Evolutionary conservation across 176 grass and related monocot genomes (phyloP), one percentile per base, ranked within the genome.

Genomic region (Microstegium vimineum): DNA sequence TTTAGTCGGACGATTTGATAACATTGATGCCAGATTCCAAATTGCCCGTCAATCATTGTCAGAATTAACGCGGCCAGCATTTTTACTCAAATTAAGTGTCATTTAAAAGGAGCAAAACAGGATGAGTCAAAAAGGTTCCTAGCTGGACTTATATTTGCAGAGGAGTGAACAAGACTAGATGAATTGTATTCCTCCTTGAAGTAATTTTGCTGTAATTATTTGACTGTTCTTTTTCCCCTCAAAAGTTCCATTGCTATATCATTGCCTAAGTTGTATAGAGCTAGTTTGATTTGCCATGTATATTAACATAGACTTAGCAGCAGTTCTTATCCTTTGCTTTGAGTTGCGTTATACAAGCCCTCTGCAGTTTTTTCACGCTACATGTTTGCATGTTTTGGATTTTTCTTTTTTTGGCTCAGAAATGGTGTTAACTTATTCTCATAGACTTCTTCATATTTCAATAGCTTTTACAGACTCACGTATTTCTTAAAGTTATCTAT

Each of bases 391-490:
- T 41, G 45, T 32, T 81, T 60, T 43, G 20, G 10, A 42, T 83
- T 28, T 63, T 49, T 17, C n/a, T n/a, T 38, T 34, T 36, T 69
- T 89, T 23, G 69, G 40, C 52, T 76, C 54, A 81, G 69, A 62
- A 59, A 42, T 56, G n/a, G 6, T 81, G 13, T 76, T 17, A 79
- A 64, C 12, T 82, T 45, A 60, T 66, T 49, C 65, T 69, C 42
- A 60, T 64, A 66, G 23, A 41, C 34, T 25, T 69, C 22, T 81
- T 90, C 68, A 40, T 45, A 18, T 81, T 78, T 82, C 23, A n/a
- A 42, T 57, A 40, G 38, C n/a, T 66, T 81, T 77, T 67, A 59
- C 26, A 31, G 63, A 89, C 23, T 32, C 37, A 81, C 26, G 1
- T 63, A 11, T 36, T 52, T 73, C 32, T 40, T 38, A 3, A 28